Base-by-base conservation (phyloP, 106 monocot genomes). In the Cymbidium sinense region DNA sequence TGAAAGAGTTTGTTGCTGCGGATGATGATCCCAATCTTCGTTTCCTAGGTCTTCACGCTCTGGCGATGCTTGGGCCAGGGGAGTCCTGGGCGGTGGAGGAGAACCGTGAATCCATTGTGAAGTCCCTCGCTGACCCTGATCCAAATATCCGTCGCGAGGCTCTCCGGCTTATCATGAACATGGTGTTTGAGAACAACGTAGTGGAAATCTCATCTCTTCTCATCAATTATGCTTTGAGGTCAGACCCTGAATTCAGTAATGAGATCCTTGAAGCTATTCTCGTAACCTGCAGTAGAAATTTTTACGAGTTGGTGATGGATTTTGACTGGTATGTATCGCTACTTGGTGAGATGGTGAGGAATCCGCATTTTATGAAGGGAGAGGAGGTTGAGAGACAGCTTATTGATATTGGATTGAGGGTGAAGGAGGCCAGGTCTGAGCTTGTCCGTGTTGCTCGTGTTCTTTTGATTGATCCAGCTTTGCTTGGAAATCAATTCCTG, bases 301-400 rank as follows among this genome's bases (percentile, higher is more conserved):
- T 85, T 10, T 98, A 98, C 44, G 92, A 91, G 75, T 71, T 94
- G 31, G 80, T 98, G 17, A 36, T 81, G 39, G 98, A 98, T 86
- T 94, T 98, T 25, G 98, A 98, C 77, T 98, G 98, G 98, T 94
- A 94, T 80, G 88, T 94, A 7, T 84, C 80, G 6, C 78, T 98
- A 6, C 94, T 98, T 11, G 90, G 88, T 20, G 90, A 88, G 3
- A 90, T 98, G 83, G 81, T 87, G 11, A 83, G 94, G 82, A 88
- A 85, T 35, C 84, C 88, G 4, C 89, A 98, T 80, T 92, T 89
- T 70, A 58, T 78, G 4, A 78, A 86, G 76, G 94, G 94, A 39
- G 88, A 88, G 55, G 98, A 98, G 78, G 88, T 94, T 65, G 93
- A 89, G 74, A 78, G 85, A 43, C 94, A 94, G 84, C 80, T 98